Percentiles rank a stretch among this genome's conserved stretches.
phyloP scores from a whole-genome alignment of 306 rosid species.

The Lablab purpureus region DNA sequence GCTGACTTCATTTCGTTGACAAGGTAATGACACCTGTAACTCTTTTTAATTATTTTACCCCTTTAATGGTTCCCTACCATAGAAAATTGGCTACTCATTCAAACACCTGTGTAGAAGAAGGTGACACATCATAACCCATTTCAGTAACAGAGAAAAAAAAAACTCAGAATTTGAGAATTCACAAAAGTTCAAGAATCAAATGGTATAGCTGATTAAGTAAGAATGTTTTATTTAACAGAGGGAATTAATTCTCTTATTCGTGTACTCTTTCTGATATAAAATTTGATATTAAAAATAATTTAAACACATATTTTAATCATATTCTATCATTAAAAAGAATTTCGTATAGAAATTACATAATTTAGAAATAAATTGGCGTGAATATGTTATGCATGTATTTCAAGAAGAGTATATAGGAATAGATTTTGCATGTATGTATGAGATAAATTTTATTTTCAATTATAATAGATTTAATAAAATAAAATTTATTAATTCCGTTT shows the following conservation, averaged over 20 bases:
- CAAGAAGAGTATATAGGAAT: no score
- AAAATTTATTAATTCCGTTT: no score
- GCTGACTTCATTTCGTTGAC: constrained; percentile 60
- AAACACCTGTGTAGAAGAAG: constrained; percentile 22
- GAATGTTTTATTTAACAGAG: not conserved
- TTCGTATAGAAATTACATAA: no score
- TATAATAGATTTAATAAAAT: no score
- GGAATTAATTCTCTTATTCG: not conserved
- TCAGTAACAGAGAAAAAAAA: not conserved
- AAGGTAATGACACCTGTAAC: constrained; percentile 47
- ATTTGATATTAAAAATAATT: not conserved
- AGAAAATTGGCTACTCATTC: constrained; percentile 35
- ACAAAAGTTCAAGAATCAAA: not conserved
- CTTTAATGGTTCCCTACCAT: constrained; percentile 34
- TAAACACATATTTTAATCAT: no score
- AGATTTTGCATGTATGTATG: no score
- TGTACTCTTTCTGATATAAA: not conserved
- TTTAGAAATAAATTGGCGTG: no score
- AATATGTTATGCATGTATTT: no score
- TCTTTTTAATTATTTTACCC: not conserved
- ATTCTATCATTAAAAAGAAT: no score
- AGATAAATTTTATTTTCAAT: no score
- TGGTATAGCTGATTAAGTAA: not conserved
- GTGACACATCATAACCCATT: constrained; percentile 32
- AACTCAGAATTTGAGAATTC: not conserved